These are phyloP conservation scores for Metrosideros polymorpha DNA, from an alignment of 441 rosid genomes.

Conservation along the genomic window DNA sequence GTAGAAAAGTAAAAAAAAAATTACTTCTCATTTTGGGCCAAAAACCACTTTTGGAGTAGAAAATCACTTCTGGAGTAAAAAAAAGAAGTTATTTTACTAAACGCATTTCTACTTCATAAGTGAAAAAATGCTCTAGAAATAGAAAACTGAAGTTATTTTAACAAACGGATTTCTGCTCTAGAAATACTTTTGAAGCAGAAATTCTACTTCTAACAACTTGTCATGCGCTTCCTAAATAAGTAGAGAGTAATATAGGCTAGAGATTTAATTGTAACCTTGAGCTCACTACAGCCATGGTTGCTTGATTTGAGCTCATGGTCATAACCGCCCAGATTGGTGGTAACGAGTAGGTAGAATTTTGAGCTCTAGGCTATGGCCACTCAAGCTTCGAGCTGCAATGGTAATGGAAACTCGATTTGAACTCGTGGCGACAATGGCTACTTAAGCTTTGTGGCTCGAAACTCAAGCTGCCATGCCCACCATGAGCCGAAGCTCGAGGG, in stretches of 20 bases:
- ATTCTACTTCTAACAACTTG: no score
- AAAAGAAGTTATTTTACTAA: no score
- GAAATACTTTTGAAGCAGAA: no score
- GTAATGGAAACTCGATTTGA: background rate
- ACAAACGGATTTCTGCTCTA: no score
- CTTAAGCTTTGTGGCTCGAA: background rate
- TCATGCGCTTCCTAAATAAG: no score
- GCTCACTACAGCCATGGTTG: background rate
- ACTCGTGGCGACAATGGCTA: background rate
- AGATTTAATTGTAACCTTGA: background rate
- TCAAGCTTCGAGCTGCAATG: background rate
- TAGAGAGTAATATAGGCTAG: background rate
- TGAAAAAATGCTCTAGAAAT: no score
- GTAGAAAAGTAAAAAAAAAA: no score
- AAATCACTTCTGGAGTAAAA: no score
- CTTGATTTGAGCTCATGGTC: background rate
- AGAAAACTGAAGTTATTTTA: no score
- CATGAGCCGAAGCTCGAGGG: background rate
- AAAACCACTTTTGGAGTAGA: no score
- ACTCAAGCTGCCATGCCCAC: background rate
- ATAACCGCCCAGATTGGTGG: background rate
- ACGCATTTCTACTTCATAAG: no score
- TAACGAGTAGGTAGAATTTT: background rate
- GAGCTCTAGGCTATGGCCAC: background rate
- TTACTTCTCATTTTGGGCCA: no score